Evolutionary conservation across 257 asterid genomes (phyloP).

Genomic region (Ocimum tenuiflorum): DNA sequence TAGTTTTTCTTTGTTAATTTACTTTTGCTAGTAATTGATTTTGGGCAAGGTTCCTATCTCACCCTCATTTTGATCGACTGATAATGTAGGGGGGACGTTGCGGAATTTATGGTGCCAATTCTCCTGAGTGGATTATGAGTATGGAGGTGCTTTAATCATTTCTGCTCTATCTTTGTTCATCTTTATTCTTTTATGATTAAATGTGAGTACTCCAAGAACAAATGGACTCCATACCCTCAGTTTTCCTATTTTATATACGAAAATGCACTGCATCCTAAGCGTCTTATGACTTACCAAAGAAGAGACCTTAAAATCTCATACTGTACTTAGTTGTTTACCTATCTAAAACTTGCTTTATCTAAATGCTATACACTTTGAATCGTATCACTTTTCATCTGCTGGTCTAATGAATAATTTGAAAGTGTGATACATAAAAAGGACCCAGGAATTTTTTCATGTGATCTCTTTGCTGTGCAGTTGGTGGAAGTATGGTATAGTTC

Average conservation of each 20-base stretch:
- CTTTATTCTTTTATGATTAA: conserved; percentile 1
- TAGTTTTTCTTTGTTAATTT: conserved; percentile 1
- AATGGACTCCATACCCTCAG: background rate
- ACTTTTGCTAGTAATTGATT: background rate
- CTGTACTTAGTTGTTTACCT: background rate
- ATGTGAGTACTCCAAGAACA: background rate
- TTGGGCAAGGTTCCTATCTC: background rate
- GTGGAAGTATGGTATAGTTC: conserved; percentile 3
- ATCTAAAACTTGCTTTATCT: background rate
- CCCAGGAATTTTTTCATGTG: background rate
- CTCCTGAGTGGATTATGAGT: conserved; percentile 89
- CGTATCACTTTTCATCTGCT: background rate
- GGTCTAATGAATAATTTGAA: conserved; percentile 1
- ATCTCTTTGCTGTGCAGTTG: background rate
- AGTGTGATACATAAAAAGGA: background rate
- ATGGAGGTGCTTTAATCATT: conserved; percentile 65
- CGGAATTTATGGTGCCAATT: conserved; percentile 92
- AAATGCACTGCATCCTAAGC: background rate
- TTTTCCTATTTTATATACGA: background rate
- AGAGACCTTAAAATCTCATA: background rate
- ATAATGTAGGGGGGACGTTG: conserved; percentile 75
- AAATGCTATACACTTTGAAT: background rate
- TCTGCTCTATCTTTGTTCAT: conserved; percentile 7
- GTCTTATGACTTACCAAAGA: conserved; percentile 4
- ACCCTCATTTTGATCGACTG: conserved; percentile 16